These are phyloP conservation scores for Boletus edulis DNA, from an alignment of 768 basidiomycete species.

Conservation along the genomic window DNA sequence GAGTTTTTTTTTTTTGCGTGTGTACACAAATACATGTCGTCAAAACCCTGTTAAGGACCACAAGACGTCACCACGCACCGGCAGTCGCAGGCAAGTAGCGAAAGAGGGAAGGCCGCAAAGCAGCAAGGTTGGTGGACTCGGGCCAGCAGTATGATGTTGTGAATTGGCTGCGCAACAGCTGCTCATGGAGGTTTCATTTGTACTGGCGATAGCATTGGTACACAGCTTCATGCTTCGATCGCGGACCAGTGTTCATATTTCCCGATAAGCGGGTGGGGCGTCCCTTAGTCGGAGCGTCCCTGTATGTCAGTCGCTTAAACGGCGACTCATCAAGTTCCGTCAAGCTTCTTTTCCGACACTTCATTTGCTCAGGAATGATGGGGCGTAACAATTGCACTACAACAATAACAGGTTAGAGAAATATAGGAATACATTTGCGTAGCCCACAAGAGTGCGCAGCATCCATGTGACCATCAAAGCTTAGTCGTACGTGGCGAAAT, in stretches of 20 bases:
- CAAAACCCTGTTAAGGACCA: conserved; percentile 23
- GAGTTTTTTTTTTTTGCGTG: conserved; percentile 13
- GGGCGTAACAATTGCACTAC: background rate
- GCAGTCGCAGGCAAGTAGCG: background rate
- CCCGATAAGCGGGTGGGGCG: conserved; percentile 21
- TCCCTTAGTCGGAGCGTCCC: conserved; percentile 17
- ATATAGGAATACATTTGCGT: conserved; percentile 21
- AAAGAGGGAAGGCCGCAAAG: conserved; percentile 10
- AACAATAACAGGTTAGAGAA: conserved; percentile 20
- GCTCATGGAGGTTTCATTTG: conserved; percentile 1
- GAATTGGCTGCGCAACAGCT: background rate
- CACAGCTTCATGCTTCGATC: conserved; percentile 16
- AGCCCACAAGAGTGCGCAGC: background rate
- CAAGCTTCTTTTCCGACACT: conserved; percentile 13
- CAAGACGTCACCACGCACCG: conserved; percentile 13
- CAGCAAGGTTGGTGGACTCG: conserved; percentile 1
- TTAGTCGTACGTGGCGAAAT: conserved; percentile 1
- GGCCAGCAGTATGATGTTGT: background rate
- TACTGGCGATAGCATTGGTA: background rate
- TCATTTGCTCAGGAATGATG: conserved; percentile 14
- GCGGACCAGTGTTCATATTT: conserved; percentile 17
- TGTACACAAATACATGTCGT: conserved; percentile 12
- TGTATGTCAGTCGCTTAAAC: conserved; percentile 25
- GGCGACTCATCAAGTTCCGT: conserved; percentile 22
- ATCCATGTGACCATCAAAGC: conserved; percentile 5